A percentile compares a stretch with the other conserved stretches of the same genome.
Conservation (phyloP, 129 eudicot genomes). For the Escallonia herrerae region DNA sequence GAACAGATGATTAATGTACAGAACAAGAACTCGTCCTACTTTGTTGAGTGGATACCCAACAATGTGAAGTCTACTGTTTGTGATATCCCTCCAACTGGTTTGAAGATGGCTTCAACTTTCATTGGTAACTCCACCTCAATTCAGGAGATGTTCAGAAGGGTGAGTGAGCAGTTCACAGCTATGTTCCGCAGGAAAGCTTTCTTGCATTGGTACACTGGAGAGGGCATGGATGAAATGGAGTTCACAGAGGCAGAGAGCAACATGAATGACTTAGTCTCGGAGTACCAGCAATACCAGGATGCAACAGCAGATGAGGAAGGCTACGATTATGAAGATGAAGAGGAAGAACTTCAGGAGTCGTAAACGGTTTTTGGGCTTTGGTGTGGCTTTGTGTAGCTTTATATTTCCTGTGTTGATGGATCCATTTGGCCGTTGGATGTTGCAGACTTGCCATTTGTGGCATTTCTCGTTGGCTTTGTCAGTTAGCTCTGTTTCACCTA, state of each 20-base stretch:
- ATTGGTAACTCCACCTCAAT: slow-evolving; percentile 64
- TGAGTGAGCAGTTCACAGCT: slow-evolving; percentile 65
- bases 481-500: neutral
- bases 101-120: slow-evolving; percentile 70
- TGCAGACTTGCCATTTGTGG: neutral
- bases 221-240: slow-evolving; percentile 75
- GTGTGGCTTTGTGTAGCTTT: too few relatives aligned
- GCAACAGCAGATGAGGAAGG: slow-evolving; percentile 74
- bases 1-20: slow-evolving; percentile 71
- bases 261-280: slow-evolving; percentile 79
- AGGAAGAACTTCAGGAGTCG: slow-evolving; percentile 30
- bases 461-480: neutral
- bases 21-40: slow-evolving; percentile 70
- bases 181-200: slow-evolving; percentile 69
- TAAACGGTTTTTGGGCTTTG: neutral
- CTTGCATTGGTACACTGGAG: slow-evolving; percentile 76
- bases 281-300: slow-evolving; percentile 81
- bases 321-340: slow-evolving; percentile 62
- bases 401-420: too few relatives aligned
- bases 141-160: slow-evolving; percentile 58
- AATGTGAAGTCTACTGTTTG: slow-evolving; percentile 74
- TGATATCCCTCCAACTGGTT: slow-evolving; percentile 67
- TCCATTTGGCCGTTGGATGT: slow-evolving; percentile 1
- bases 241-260: slow-evolving; percentile 79
- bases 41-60: slow-evolving; percentile 69